phyloP scores from a whole-genome alignment of 2,329 filamentous ascomycete genomes.

The Elsinoe ampelina region DNA sequence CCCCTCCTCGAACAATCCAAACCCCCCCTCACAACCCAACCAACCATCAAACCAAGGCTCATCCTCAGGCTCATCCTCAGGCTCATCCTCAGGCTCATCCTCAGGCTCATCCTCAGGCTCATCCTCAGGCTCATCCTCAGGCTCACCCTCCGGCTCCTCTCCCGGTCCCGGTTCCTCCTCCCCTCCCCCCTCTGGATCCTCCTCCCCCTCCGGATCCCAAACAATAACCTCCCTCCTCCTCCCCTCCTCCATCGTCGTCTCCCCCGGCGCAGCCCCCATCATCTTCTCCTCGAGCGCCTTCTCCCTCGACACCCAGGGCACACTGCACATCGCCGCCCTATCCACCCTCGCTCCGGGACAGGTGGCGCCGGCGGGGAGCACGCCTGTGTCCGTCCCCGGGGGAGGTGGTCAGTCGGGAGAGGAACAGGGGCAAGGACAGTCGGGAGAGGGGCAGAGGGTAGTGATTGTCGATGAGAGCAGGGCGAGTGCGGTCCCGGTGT shows the following conservation, averaged over 20 bases:
- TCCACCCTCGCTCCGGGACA: not conserved
- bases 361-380: not conserved
- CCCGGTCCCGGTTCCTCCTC: not conserved
- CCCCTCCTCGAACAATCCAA: not conserved
- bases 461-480: not conserved
- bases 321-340: not conserved
- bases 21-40: not conserved
- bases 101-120: not conserved
- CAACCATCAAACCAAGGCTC: not conserved
- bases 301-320: not conserved
- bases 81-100: not conserved
- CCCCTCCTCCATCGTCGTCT: not conserved
- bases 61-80: not conserved
- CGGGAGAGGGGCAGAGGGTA: not conserved
- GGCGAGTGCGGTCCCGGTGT: not conserved
- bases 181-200: not conserved
- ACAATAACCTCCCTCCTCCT: constrained; percentile 1
- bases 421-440: not conserved
- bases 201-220: not conserved
- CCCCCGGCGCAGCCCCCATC: not conserved
- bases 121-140: not conserved
- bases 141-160: not conserved
- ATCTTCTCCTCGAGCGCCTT: not conserved
- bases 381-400: no score
- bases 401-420: no score